Evolutionary conservation across 2,329 filamentous ascomycete species (phyloP), one percentile per base, ranked within the genome.

Genomic region (Neonectria punicea): DNA sequence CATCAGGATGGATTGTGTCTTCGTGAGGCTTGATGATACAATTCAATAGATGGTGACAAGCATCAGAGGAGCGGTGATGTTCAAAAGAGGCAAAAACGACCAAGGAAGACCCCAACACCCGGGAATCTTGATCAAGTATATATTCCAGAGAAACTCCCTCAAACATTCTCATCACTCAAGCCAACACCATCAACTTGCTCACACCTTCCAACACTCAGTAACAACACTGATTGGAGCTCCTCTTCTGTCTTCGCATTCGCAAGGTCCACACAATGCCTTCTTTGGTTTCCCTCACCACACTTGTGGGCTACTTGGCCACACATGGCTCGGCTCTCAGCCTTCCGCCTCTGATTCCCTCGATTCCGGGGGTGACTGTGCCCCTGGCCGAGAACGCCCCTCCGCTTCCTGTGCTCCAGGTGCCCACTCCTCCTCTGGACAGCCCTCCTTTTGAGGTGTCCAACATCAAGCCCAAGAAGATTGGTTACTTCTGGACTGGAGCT

Each of bases 391-490:
- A 83, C 51, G 82, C 81, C 5, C 84, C 85, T 43, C 86, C 87
- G 11, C 77, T 89, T 28, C 87, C 87, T 4, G 84, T 90, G 60
- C 77, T 90, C 11, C 87, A 89, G 71, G 59, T 87, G 5, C 87
- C 87, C 2, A 87, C 85, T n/a, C 87, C 87, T 53, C 83, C 87
- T 0, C 75, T 89, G n/a, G 78, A 81, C 2, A 87, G 84, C 68
- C 82, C 82, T 9, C 84, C 83, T 7, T 89, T 88, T 65, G 80
- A 78, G 11, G 78, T 81, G 3, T 86, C 84, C 73, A 79, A 86
- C 65, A 83, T 89, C 73, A 86, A 85, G 78, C 87, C 88, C 30
- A 90, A 89, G 84, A 90, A 90, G 80, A 87, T 90, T 73, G 88
- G 87, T 0, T 89, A 89, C 77, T 89, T 89, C 78, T 89, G 86